A percentile compares a stretch with the other conserved stretches of the same genome.
Evolutionary conservation across 257 asterid species (phyloP).

Genomic region (Lithospermum erythrorhizon): DNA sequence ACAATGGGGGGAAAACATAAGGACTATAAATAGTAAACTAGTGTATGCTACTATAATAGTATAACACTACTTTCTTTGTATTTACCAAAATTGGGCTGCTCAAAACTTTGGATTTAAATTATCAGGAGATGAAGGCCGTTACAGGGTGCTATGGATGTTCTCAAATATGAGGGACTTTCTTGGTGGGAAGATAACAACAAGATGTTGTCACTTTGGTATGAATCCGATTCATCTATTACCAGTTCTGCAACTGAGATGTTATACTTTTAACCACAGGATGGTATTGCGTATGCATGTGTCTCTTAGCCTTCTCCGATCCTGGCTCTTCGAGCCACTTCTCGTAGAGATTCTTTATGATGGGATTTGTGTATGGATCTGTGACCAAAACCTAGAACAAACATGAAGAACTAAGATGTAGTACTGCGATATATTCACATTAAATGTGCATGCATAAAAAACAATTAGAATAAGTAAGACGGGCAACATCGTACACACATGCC

Average conservation of each 20-base stretch:
- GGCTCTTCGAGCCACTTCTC: slow-evolving; percentile 79
- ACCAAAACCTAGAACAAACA: slow-evolving; percentile 35
- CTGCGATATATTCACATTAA: not conserved
- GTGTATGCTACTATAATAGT: not conserved
- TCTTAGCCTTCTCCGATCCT: slow-evolving; percentile 78
- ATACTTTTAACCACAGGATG: slow-evolving; percentile 74
- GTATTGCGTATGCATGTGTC: slow-evolving; percentile 62
- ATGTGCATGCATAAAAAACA: too few relatives aligned
- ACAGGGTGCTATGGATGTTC: not conserved
- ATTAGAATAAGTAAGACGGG: too few relatives aligned
- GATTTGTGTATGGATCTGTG: slow-evolving; percentile 58
- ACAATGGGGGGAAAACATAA: too few relatives aligned
- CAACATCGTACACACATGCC: too few relatives aligned
- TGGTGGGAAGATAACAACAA: not conserved
- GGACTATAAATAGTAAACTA: not conserved
- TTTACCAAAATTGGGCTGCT: slow-evolving; percentile 42
- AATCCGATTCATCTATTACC: slow-evolving; percentile 37
- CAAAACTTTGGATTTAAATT: slow-evolving; percentile 10
- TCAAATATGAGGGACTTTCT: not conserved
- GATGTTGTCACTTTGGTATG: not conserved
- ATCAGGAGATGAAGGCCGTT: slow-evolving; percentile 8
- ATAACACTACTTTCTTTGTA: not conserved
- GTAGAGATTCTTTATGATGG: slow-evolving; percentile 40
- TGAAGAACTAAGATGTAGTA: slow-evolving; percentile 1
- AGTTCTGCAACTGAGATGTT: slow-evolving; percentile 78